Conservation (phyloP, 2,329 filamentous ascomycete genomes). For the Fusarium tupiense region DNA sequence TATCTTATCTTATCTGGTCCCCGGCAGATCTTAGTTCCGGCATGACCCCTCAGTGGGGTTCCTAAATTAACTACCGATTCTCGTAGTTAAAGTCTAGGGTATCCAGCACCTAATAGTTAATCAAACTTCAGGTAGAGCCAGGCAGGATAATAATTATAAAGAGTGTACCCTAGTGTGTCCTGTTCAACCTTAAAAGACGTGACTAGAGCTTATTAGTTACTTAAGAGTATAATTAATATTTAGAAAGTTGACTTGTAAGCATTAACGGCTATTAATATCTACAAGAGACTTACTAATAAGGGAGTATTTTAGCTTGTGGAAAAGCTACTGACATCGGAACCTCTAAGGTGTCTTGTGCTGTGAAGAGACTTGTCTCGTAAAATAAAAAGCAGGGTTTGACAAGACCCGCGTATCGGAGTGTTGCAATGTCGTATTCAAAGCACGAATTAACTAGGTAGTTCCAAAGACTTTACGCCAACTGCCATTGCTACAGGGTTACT, state of each 20-base stretch:
- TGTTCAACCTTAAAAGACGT: no score
- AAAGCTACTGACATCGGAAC: no score
- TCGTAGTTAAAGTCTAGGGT: neutral
- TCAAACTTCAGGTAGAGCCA: accelerated
- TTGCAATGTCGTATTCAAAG: neutral
- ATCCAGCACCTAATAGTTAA: accelerated
- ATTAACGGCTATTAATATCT: accelerated
- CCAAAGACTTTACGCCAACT: accelerated
- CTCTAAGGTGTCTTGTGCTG: neutral
- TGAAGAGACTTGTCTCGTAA: accelerated
- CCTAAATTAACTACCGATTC: no score
- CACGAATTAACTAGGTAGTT: neutral
- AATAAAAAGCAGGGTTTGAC: accelerated
- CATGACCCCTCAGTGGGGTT: neutral
- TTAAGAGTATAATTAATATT: no score
- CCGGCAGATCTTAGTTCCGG: neutral
- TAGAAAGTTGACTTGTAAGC: no score
- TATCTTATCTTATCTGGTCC: neutral
- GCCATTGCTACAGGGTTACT: neutral
- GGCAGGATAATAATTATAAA: neutral
- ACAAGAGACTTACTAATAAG: no score
- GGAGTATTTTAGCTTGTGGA: accelerated
- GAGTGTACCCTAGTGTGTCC: neutral
- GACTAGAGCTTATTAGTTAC: no score
- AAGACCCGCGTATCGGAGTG: neutral